Evolutionary conservation across 225 moss, liverwort and hornwort genomes (phyloP).

Genomic region (Polytrichum formosum): DNA sequence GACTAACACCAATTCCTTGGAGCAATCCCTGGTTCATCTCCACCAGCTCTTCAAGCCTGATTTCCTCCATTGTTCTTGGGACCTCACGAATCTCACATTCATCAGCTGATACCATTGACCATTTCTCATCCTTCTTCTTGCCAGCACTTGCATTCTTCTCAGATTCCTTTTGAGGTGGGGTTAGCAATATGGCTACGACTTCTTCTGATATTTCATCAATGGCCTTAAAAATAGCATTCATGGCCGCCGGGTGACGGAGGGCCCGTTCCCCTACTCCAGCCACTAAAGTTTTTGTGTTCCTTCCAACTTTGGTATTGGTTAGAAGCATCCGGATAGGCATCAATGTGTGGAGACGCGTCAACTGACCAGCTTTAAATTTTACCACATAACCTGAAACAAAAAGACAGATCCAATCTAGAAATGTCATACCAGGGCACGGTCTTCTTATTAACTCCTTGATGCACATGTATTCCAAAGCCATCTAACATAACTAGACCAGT

Average conservation of each 20-base stretch:
- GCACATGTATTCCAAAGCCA: too few relatives aligned
- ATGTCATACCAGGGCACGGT: constrained; percentile 38
- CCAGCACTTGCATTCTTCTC: neutral
- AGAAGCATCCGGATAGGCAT: constrained; percentile 83
- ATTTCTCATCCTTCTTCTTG: constrained; percentile 13
- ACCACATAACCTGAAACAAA: constrained; percentile 75
- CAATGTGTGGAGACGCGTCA: constrained; percentile 55
- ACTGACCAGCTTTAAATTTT: constrained; percentile 67
- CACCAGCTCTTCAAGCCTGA: constrained; percentile 78
- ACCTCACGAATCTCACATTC: constrained; percentile 31
- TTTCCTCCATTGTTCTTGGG: constrained; percentile 33
- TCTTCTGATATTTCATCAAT: constrained; percentile 84
- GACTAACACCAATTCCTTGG: constrained; percentile 93
- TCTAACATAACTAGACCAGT: too few relatives aligned
- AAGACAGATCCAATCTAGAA: constrained; percentile 5
- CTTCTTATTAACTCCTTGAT: too few relatives aligned
- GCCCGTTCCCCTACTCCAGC: constrained; percentile 77
- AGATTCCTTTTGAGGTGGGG: constrained; percentile 9
- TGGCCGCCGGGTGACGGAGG: constrained; percentile 73
- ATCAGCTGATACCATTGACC: constrained; percentile 4
- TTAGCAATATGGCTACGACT: constrained; percentile 66
- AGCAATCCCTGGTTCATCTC: constrained; percentile 94
- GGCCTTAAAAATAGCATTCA: constrained; percentile 82
- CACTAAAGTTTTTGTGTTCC: constrained; percentile 78
- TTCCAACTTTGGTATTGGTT: constrained; percentile 77